Evolutionary conservation across 805 yeast genomes (phyloP), one percentile per base, ranked within the genome.

Genomic region (Candida chilensis): DNA sequence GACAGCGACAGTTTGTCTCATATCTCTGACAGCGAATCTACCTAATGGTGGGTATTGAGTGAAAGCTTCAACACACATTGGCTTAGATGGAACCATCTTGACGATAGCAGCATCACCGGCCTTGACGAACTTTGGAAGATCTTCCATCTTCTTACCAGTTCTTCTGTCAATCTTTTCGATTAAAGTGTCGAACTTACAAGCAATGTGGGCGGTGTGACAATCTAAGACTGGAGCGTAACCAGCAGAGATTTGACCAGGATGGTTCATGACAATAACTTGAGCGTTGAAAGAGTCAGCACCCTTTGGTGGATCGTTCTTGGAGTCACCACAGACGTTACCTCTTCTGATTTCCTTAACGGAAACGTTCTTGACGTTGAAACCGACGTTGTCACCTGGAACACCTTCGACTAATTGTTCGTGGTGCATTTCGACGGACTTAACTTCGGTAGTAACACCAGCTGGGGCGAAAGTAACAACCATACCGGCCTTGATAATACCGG

Each of bases 1-100:
- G 64, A 88, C 96, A 64, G 96, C 96, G 57, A 88, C 96, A 55
- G 96, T 88, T 74, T 87, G 96, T 83, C 96, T 84, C 96, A 87
- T 87, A 74, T 87, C 96, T 83, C 96, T 88, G 78, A 87, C 96
- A 64, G 65, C 65, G 40, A 63, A 63, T 46, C 69, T 50, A 37
- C 69, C 69, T 45, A 63, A 61, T 42, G 63, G 95, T 64, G 90
- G 95, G 79, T 90, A 87, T 60, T 86, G 92, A 58, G 78, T 69
- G 79, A 78, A 90, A 50, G 90, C 74, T 71, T 90, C 96, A 48
- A 88, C 94, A 67, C 96, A 88, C 72, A 90, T 75, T 54, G 95
- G 88, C 75, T 83, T 87, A 53, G 83, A 62, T 50, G 90, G 82
- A 52, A 86, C 78, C 71, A 88, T 74, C 58, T 78, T 79, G 48